These are phyloP conservation scores for Artemisia tridentata DNA, from an alignment of 129 eudicot genomes.

Conservation along the genomic window DNA sequence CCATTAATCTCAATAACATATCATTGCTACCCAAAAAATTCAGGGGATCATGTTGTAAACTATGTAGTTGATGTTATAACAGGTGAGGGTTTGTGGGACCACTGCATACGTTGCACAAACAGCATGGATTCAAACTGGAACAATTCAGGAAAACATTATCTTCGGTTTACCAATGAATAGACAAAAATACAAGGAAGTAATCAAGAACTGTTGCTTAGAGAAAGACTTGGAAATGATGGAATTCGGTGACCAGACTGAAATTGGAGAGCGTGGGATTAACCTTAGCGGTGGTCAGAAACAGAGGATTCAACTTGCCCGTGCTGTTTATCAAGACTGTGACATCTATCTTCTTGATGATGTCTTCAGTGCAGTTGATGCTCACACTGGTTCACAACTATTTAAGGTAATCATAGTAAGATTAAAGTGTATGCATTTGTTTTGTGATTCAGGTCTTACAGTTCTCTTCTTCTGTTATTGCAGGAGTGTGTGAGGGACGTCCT, in stretches of 20 bases:
- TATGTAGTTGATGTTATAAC: slow-evolving; percentile 23
- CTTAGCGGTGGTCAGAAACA: slow-evolving; percentile 67
- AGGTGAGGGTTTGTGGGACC: slow-evolving; percentile 82
- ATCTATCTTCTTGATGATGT: slow-evolving; percentile 60
- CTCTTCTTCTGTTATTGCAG: slow-evolving; percentile 27
- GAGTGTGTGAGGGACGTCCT: slow-evolving; percentile 55
- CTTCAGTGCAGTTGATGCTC: slow-evolving; percentile 63
- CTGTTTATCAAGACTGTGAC: slow-evolving; percentile 57
- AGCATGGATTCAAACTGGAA: slow-evolving; percentile 77
- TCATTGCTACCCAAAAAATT: background rate
- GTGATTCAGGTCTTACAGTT: background rate
- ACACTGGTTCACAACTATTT: slow-evolving; percentile 53
- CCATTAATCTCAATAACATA: background rate
- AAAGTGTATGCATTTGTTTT: background rate
- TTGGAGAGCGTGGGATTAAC: slow-evolving; percentile 60
- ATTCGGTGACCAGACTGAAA: slow-evolving; percentile 78
- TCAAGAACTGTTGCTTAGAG: slow-evolving; percentile 73
- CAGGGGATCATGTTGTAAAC: background rate
- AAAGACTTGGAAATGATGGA: slow-evolving; percentile 95
- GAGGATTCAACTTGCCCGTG: slow-evolving; percentile 57
- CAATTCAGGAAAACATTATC: slow-evolving; percentile 66
- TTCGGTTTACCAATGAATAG: slow-evolving; percentile 76
- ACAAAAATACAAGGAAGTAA: slow-evolving; percentile 54
- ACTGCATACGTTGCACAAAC: slow-evolving; percentile 96
- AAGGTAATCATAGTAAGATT: slow-evolving; percentile 29